A percentile compares a stretch with the other conserved stretches of the same genome.
These are phyloP conservation scores for Thermochaetoides dissita DNA, from an alignment of 2,329 filamentous ascomycete genomes.

Conservation along the genomic window DNA sequence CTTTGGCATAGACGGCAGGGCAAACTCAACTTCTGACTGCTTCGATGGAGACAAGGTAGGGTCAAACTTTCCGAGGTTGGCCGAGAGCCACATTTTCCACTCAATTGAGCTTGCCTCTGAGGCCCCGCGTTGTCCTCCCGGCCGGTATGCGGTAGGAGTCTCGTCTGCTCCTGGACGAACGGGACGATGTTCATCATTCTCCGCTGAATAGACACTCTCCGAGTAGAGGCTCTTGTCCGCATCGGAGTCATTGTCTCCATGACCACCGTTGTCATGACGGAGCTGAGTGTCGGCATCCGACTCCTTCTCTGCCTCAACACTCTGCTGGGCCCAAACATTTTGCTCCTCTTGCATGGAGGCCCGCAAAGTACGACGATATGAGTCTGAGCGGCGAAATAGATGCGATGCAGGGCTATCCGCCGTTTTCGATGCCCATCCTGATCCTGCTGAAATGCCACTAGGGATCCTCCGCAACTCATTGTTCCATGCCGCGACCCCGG, in stretches of 20 bases:
- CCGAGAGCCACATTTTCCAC: constrained; percentile 28
- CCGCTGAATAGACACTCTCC: constrained; percentile 36
- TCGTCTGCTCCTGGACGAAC: constrained; percentile 3
- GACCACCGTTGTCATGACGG: not conserved
- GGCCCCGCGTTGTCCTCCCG: constrained; percentile 21
- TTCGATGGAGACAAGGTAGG: constrained; percentile 8
- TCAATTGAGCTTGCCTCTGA: constrained; percentile 32
- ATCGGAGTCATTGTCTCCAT: constrained; percentile 21
- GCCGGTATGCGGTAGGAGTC: constrained; percentile 17
- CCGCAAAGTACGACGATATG: constrained; percentile 38
- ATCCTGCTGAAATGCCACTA: too few species aligned
- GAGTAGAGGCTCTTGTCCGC: constrained; percentile 26
- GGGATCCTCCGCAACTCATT: not conserved
- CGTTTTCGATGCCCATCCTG: too few species aligned
- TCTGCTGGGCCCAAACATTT: constrained; percentile 8
- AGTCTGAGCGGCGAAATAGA: constrained; percentile 40
- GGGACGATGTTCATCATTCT: constrained; percentile 6
- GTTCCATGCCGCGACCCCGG: not conserved
- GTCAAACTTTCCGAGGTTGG: constrained; percentile 24
- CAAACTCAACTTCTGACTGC: constrained; percentile 16
- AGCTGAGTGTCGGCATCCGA: constrained; percentile 9
- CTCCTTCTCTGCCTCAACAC: not conserved
- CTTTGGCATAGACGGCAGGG: constrained; percentile 14
- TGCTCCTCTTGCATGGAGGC: constrained; percentile 29
- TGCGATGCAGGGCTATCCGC: constrained; percentile 30